Conservation (phyloP, 768 basidiomycete species). For the Sarcodon aspratus region DNA sequence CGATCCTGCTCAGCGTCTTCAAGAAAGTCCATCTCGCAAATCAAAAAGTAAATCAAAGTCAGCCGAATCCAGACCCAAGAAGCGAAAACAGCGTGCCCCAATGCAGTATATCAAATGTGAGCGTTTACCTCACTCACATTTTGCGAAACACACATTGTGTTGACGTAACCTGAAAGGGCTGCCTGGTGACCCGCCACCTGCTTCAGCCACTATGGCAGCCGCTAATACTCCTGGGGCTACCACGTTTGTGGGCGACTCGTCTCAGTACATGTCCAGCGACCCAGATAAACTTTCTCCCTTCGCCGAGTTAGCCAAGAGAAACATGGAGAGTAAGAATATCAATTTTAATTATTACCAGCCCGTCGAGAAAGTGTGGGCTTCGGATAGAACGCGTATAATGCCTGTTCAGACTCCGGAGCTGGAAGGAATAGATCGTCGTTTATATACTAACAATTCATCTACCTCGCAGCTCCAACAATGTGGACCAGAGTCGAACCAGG, state of each 20-base stretch:
- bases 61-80: neutral
- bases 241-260: neutral
- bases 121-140: too few species aligned
- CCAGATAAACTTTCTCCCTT: neutral
- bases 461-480: neutral
- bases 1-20: neutral
- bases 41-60: conserved; percentile 3
- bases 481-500: neutral
- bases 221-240: neutral
- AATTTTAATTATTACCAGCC: neutral
- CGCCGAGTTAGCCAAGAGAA: neutral
- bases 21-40: conserved; percentile 5
- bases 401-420: neutral
- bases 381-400: neutral
- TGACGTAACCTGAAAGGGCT: too few species aligned
- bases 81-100: neutral
- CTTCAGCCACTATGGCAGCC: neutral
- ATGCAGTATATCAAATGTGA: too few species aligned
- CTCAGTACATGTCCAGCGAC: neutral
- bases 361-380: neutral
- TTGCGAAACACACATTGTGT: too few species aligned
- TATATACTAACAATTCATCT: neutral
- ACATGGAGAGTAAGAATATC: neutral
- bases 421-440: neutral
- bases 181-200: neutral